Conservation (phyloP, 1,139 yeast species). For the Nakaseomyces uthaithaninus region DNA sequence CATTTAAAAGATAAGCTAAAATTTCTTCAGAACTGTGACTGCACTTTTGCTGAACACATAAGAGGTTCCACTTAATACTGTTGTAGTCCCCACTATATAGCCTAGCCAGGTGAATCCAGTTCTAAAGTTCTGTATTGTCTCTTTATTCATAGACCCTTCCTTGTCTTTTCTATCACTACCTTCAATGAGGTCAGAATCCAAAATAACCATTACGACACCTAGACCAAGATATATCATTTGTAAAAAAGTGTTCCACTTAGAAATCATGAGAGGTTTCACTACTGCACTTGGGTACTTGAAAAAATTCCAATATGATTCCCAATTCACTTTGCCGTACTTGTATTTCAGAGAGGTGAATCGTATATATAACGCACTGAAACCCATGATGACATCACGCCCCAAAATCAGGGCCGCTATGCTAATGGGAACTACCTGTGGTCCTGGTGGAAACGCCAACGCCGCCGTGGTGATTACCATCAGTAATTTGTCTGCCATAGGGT, state of each 20-base stretch:
- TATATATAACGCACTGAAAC: conserved; percentile 64
- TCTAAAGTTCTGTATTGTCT: not conserved
- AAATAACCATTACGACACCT: conserved; percentile 47
- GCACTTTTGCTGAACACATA: conserved; percentile 65
- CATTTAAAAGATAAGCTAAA: not conserved
- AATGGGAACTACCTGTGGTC: conserved; percentile 49
- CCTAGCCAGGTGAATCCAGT: conserved; percentile 37
- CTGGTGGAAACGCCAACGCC: conserved; percentile 54
- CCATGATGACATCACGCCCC: conserved; percentile 76
- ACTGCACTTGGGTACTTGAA: conserved; percentile 69
- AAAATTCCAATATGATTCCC: conserved; percentile 65
- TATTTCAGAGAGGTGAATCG: conserved; percentile 67
- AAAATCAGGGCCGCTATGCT: conserved; percentile 65
- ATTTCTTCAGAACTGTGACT: conserved; percentile 40
- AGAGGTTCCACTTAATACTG: conserved; percentile 69
- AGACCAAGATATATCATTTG: conserved; percentile 87
- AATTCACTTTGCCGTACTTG: conserved; percentile 49
- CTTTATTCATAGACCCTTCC: conserved; percentile 1
- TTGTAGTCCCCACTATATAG: conserved; percentile 64
- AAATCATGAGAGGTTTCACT: conserved; percentile 81
- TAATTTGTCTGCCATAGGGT: conserved; percentile 91
- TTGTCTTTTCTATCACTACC: conserved; percentile 2
- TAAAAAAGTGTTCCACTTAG: conserved; percentile 80
- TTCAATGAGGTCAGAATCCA: conserved; percentile 11
- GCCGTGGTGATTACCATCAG: conserved; percentile 81